Base-by-base conservation (phyloP, 2,329 filamentous ascomycete species). In the Alternaria novae-zelandiae region DNA sequence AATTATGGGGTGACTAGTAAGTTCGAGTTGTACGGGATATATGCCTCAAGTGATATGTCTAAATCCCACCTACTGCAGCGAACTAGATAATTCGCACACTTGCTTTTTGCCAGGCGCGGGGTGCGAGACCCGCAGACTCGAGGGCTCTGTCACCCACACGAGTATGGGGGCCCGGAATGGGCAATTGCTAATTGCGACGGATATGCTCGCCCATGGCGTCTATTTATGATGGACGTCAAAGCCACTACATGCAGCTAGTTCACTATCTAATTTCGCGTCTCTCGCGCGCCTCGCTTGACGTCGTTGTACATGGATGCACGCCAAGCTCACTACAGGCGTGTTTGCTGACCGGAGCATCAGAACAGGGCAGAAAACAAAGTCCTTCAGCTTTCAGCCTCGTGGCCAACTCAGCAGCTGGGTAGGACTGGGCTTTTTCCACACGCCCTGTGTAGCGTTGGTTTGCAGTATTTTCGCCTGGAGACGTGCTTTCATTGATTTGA, bases 341-440 rank as follows among this genome's bases (percentile, higher is more conserved):
- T 59, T 61, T 59, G 59, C 60, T 63, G 51, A 69, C 64, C 66
- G 64, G 64, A 63, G 57, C 43, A 43, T 28, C 44, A 58, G 54
- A 54, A 51, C 49, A 53, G 44, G 47, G 47, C 26, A 28, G 36
- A 58, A 51, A 54, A 51, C 49, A 53, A 50, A 53, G 47, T 36
- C 47, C 25, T 41, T 47, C 55, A 59, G 54, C 57, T 59, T 51
- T 54, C 54, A 57, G 60, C 67, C 59, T 61, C 44, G 54, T 41
- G 44, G 47, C 41, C 57, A 56, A 20, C 54, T 23, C 62, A 64
- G 54, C 54, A 57, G 36, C 51, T 57, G 57, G 47, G 36, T 43
- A 49, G 12, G 36, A 28, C 36, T 41, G 36, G 47, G 20, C 44
- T 26, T 41, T 45, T 53, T 36, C 28, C 47, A 32, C 21, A 25